Evolutionary conservation across 495 filamentous ascomycete species (phyloP), one percentile per base, ranked within the genome.

Genomic region (Neurospora sp.): DNA sequence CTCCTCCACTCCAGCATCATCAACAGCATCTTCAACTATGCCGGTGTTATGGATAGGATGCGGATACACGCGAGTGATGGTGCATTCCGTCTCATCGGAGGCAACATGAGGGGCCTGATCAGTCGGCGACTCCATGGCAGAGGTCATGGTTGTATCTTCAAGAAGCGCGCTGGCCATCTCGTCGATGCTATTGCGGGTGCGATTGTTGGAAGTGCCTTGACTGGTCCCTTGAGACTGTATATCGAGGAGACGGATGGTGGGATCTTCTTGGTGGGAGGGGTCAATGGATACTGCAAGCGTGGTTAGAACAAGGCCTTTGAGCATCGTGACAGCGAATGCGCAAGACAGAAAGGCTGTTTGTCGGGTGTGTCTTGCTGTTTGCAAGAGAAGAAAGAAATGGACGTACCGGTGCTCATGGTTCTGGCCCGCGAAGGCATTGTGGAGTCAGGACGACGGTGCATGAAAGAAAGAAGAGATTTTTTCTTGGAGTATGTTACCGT

Each of bases 81-180:
- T 39, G 39, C 35, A 45, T 39, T 20, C 16, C 16, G 39, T 44
- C 39, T 70, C 69, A n/a, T n/a, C 16, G n/a, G n/a, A 4, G 18
- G 14, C 69, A 38, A 31, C 69, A 3, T 35, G 16, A 18, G 69
- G 42, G 39, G 20, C 27, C 20, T 27, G 22, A 18, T 31, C 69
- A 12, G 18, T 27, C 7, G 53, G 53, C 53, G 53, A 65, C 53
- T 65, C 53, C 53, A 35, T 18, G 53, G 53, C 53, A 1, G 68
- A n/a, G n/a, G 42, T 16, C 5, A 72, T 41, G 16, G 73, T 74
- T 22, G 76, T 77, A 69, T 78, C 75, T 31, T 79, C 75, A 10
- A 82, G 74, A 31, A 82, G 73, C 20, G 75, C 78, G 68, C 72
- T 78, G 70, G 75, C 81, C 68, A 82, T 72, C 27, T 83, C 81